Percentiles rank a stretch among this genome's conserved stretches.
These are phyloP conservation scores for Suillus weaverae DNA, from an alignment of 768 basidiomycete species.

Conservation along the genomic window DNA sequence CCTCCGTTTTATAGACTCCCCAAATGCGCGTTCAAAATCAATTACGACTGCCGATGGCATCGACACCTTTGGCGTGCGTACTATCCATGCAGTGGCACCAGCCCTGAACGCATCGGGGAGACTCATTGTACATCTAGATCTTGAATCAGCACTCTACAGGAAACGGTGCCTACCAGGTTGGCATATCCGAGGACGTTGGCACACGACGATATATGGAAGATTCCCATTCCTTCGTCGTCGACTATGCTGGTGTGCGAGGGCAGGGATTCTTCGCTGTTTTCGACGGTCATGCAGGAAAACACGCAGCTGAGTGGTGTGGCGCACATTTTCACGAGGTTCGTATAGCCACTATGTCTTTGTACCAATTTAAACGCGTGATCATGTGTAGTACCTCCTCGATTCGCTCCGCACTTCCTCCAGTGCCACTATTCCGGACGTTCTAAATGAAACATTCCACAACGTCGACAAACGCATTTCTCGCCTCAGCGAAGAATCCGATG, in stretches of 20 bases:
- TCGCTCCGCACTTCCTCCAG: constrained; percentile 61
- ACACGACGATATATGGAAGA: constrained; percentile 96
- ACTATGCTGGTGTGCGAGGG: constrained; percentile 86
- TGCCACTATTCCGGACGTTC: constrained; percentile 75
- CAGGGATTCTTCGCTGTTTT: constrained; percentile 99
- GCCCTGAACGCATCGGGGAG: background rate
- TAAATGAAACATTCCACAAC: constrained; percentile 92
- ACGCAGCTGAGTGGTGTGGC: constrained; percentile 99
- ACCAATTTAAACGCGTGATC: background rate
- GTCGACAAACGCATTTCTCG: constrained; percentile 84
- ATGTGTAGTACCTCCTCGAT: constrained; percentile 59
- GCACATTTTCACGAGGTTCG: constrained; percentile 88
- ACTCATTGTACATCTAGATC: constrained; percentile 19
- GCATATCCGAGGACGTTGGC: constrained; percentile 83
- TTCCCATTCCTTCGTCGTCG: constrained; percentile 93
- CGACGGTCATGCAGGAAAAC: constrained; percentile 98
- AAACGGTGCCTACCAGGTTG: constrained; percentile 61
- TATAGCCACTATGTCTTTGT: background rate
- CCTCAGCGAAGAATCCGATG: constrained; percentile 83
- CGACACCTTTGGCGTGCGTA: constrained; percentile 74
- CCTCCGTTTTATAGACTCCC: constrained; percentile 52
- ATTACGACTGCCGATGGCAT: constrained; percentile 74
- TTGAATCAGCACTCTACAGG: constrained; percentile 65
- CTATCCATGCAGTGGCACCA: background rate
- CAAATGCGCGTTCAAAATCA: constrained; percentile 79